A percentile compares a stretch with the other conserved stretches of the same genome.
Evolutionary conservation across 805 yeast genomes (phyloP).

Genomic region (Hanseniaspora meyeri): DNA sequence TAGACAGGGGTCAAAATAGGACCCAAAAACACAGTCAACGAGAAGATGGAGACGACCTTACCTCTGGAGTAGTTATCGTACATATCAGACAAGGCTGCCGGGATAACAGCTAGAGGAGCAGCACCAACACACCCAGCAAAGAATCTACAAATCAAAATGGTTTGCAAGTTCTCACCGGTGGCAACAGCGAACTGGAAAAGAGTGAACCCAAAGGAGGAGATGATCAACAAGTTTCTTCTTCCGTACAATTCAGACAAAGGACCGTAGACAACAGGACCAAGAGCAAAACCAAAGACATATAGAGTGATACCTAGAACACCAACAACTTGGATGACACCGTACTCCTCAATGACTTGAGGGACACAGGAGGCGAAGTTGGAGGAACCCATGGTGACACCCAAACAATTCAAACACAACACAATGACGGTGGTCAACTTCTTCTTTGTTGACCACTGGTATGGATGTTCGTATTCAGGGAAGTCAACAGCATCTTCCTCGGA

Average conservation of each 20-base stretch:
- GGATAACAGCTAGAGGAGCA: slow-evolving; percentile 73
- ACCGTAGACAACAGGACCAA: slow-evolving; percentile 86
- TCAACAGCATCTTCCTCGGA: slow-evolving; percentile 45
- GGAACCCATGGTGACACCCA: slow-evolving; percentile 59
- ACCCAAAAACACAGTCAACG: slow-evolving; percentile 63
- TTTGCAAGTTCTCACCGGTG: slow-evolving; percentile 64
- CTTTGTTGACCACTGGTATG: slow-evolving; percentile 57
- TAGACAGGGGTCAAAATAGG: slow-evolving; percentile 75
- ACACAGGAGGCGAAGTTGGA: slow-evolving; percentile 66
- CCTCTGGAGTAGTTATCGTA: slow-evolving; percentile 59
- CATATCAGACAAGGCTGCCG: slow-evolving; percentile 78
- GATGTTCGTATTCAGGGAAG: slow-evolving; percentile 53
- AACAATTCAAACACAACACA: slow-evolving; percentile 39
- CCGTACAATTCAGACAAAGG: slow-evolving; percentile 74
- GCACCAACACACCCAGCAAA: slow-evolving; percentile 75
- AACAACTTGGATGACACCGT: slow-evolving; percentile 52
- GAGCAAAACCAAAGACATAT: slow-evolving; percentile 85
- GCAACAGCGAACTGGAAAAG: slow-evolving; percentile 64
- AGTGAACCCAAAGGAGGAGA: slow-evolving; percentile 45
- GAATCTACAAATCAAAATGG: slow-evolving; percentile 64
- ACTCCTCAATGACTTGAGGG: slow-evolving; percentile 36
- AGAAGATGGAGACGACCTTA: slow-evolving; percentile 56
- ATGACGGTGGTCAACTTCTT: slow-evolving; percentile 37
- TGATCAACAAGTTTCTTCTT: slow-evolving; percentile 47
- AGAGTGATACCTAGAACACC: slow-evolving; percentile 65